These are phyloP conservation scores for Serendipita sp. DNA, from an alignment of 768 basidiomycete genomes.

Conservation along the genomic window DNA sequence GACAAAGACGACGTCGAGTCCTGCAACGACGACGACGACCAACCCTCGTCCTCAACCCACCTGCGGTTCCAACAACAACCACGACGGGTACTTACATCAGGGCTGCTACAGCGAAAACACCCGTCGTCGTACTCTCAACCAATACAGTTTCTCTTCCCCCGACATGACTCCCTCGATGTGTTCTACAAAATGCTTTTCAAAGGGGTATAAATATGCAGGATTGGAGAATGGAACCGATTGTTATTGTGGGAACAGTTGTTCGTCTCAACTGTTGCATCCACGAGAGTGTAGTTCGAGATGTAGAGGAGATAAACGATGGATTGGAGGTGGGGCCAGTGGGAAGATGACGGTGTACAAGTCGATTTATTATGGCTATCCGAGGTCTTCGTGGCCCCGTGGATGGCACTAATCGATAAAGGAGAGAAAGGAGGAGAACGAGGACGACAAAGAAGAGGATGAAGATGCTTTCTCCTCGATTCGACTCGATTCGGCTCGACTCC, in stretches of 20 bases:
- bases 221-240: slow-evolving; percentile 3
- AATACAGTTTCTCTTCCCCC: not conserved
- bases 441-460: no score
- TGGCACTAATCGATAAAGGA: no score
- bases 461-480: no score
- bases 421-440: no score
- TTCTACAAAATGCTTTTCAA: not conserved
- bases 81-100: not conserved
- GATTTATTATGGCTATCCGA: not conserved
- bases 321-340: not conserved
- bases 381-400: not conserved
- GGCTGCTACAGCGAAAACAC: not conserved
- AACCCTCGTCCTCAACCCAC: not conserved
- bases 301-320: not conserved
- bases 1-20: not conserved
- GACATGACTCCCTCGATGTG: not conserved
- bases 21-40: not conserved
- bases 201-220: slow-evolving; percentile 6
- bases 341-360: slow-evolving; percentile 3
- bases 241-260: slow-evolving; percentile 6
- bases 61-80: not conserved
- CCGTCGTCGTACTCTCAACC: not conserved
- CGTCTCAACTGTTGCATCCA: not conserved
- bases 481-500: no score
- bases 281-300: not conserved